Evolutionary conservation across 2,329 filamentous ascomycete genomes (phyloP).

Genomic region (Aspergillus neoniger): DNA sequence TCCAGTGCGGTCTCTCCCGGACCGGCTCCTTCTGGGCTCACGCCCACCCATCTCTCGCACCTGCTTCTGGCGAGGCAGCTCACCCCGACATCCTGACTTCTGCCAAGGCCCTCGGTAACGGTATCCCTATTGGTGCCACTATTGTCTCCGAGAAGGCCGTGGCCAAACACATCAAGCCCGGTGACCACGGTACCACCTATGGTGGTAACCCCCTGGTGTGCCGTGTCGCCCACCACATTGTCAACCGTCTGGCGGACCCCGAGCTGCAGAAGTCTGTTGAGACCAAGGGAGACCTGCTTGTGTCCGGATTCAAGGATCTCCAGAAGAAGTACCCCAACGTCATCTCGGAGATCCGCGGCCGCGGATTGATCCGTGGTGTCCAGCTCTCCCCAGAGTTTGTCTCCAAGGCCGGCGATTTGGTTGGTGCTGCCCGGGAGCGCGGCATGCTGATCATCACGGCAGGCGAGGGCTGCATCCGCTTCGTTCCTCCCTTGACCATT

Average conservation of each 20-base stretch:
- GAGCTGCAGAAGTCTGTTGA: constrained; percentile 70
- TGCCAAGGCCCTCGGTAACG: constrained; percentile 94
- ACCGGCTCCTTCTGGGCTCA: constrained; percentile 94
- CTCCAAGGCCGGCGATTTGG: constrained; percentile 56
- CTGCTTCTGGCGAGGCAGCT: constrained; percentile 58
- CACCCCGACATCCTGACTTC: constrained; percentile 94
- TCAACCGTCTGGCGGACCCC: constrained; percentile 71
- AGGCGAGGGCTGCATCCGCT: constrained; percentile 86
- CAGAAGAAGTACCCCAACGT: constrained; percentile 67
- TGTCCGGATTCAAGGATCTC: constrained; percentile 59
- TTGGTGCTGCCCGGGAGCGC: constrained; percentile 83
- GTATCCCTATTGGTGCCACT: constrained; percentile 89
- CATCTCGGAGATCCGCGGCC: constrained; percentile 77
- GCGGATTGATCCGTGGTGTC: constrained; percentile 81
- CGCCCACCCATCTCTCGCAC: constrained; percentile 61
- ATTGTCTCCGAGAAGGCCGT: constrained; percentile 65
- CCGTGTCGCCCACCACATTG: constrained; percentile 81
- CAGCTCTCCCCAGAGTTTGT: constrained; percentile 73
- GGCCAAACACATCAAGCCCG: constrained; percentile 67
- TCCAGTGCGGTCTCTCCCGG: constrained; percentile 87
- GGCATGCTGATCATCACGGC: constrained; percentile 90
- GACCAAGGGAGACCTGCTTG: constrained; percentile 65
- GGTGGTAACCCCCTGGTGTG: constrained; percentile 88
- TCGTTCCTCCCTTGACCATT: constrained; percentile 85
- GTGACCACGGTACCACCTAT: constrained; percentile 93